Conservation (phyloP, 495 filamentous ascomycete species). For the Xylona heveae region DNA sequence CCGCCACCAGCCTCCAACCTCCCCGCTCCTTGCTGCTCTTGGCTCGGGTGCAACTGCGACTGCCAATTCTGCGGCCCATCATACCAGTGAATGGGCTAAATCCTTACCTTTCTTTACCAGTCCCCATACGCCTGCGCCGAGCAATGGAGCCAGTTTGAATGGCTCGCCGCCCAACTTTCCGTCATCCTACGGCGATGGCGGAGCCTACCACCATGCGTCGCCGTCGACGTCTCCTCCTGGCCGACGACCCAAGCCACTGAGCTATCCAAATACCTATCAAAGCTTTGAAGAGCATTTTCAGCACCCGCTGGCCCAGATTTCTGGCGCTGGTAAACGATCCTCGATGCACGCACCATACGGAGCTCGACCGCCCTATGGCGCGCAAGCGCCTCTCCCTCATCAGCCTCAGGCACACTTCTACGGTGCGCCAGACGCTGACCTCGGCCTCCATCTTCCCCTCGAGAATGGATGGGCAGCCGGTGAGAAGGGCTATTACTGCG, state of each 20-base stretch:
- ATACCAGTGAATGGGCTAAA: conserved; percentile 16
- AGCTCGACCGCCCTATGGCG: conserved; percentile 16
- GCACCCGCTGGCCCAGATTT: no score
- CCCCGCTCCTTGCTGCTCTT: conserved; percentile 12
- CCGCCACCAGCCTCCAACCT: not conserved
- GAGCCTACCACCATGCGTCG: not conserved
- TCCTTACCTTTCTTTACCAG: conserved; percentile 11
- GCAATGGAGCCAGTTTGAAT: conserved; percentile 9
- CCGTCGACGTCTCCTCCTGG: conserved; percentile 1
- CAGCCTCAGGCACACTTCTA: conserved; percentile 55
- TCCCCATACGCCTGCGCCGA: conserved; percentile 7
- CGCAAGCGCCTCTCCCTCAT: conserved; percentile 56
- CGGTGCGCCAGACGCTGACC: conserved; percentile 32
- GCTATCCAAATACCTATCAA: conserved; percentile 12
- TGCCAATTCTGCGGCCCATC: conserved; percentile 10
- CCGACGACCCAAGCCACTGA: conserved; percentile 8
- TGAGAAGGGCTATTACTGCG: conserved; percentile 47
- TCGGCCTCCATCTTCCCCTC: conserved; percentile 16
- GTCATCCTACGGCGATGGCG: conserved; percentile 5
- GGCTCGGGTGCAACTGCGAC: conserved; percentile 5
- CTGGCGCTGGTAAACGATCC: conserved; percentile 16
- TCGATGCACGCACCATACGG: conserved; percentile 38
- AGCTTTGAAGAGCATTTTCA: conserved; percentile 13
- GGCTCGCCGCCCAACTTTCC: conserved; percentile 10
- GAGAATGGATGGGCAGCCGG: conserved; percentile 27